Evolutionary conservation across 345 rosid genomes (phyloP).

Genomic region (Sonneratia caseolaris): DNA sequence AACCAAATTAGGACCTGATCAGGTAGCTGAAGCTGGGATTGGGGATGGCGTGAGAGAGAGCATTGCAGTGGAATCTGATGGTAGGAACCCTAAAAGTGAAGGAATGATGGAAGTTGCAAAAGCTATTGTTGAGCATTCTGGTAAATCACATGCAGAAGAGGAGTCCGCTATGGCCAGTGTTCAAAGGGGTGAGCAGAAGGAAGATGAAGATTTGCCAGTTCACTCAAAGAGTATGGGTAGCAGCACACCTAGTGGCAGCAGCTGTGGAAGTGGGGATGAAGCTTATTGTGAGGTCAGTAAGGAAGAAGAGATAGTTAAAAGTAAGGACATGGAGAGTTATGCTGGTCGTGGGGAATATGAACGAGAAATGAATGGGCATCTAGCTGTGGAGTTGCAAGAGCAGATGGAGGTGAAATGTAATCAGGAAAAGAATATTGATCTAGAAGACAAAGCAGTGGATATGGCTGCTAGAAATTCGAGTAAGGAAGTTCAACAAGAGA

Average conservation of each 20-base stretch:
- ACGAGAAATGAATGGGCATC: slow-evolving; percentile 22
- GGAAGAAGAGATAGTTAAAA: slow-evolving; percentile 15
- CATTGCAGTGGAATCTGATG: slow-evolving; percentile 10
- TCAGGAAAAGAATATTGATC: slow-evolving; percentile 32
- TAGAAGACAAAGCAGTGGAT: slow-evolving; percentile 28
- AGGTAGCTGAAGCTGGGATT: slow-evolving; percentile 11
- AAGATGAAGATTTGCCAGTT: slow-evolving; percentile 22
- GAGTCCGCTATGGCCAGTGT: slow-evolving; percentile 17
- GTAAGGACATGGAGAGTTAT: slow-evolving; percentile 19
- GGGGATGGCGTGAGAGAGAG: slow-evolving; percentile 14
- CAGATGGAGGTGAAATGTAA: slow-evolving; percentile 19
- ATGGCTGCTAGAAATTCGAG: slow-evolving; percentile 21
- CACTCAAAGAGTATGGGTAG: slow-evolving; percentile 19
- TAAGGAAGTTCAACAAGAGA: slow-evolving; percentile 24
- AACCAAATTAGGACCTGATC: slow-evolving; percentile 13
- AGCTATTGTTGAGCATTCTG: slow-evolving; percentile 16
- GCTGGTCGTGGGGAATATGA: slow-evolving; percentile 18
- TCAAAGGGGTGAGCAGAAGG: slow-evolving; percentile 15
- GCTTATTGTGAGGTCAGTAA: slow-evolving; percentile 14
- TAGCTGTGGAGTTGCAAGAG: slow-evolving; percentile 20
- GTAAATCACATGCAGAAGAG: slow-evolving; percentile 10
- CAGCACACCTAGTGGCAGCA: slow-evolving; percentile 10
- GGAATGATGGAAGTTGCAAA: slow-evolving; percentile 11
- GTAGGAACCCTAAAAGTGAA: slow-evolving; percentile 18
- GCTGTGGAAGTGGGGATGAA: slow-evolving; percentile 14